A percentile compares a stretch with the other conserved stretches of the same genome.
These are phyloP conservation scores for Lepiota venenata DNA, from an alignment of 768 basidiomycete species.

Conservation along the genomic window DNA sequence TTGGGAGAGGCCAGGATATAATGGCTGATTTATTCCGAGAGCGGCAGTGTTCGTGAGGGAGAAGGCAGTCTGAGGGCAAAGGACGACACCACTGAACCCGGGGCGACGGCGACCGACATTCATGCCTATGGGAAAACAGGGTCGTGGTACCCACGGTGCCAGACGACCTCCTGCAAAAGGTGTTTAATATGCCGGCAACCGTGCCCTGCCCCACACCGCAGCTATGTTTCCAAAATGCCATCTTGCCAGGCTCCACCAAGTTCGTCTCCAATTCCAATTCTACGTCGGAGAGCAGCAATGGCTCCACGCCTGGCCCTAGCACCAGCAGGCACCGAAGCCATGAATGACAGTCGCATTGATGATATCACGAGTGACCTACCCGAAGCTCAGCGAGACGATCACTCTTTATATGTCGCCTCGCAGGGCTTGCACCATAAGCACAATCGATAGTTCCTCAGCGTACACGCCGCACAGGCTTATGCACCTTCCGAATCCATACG, in stretches of 20 bases:
- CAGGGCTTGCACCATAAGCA: slow-evolving; percentile 16
- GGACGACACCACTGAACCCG: not conserved
- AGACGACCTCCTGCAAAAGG: slow-evolving; percentile 3
- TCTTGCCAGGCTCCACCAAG: slow-evolving; percentile 49
- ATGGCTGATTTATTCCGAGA: no score
- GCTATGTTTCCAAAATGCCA: slow-evolving; percentile 58
- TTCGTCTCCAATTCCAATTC: slow-evolving; percentile 50
- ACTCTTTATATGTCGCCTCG: slow-evolving; percentile 19
- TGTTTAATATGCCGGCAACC: slow-evolving; percentile 9
- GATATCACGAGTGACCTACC: slow-evolving; percentile 10
- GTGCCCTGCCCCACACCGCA: slow-evolving; percentile 43
- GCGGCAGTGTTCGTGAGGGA: no score
- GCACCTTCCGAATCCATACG: slow-evolving; percentile 11
- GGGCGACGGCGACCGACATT: not conserved
- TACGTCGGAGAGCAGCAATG: slow-evolving; percentile 20
- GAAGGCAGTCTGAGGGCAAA: slow-evolving; percentile 1
- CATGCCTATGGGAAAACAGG: slow-evolving; percentile 14
- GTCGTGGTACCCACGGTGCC: slow-evolving; percentile 21
- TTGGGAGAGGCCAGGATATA: no score
- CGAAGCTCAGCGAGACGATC: slow-evolving; percentile 15
- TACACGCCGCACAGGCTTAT: slow-evolving; percentile 22
- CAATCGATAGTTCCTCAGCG: slow-evolving; percentile 38
- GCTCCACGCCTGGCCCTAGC: slow-evolving; percentile 1
- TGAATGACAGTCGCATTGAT: not conserved
- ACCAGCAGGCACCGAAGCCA: not conserved